Base-by-base conservation (phyloP, 108 stramenopile genomes). In the Mediolabrus comicus region DNA sequence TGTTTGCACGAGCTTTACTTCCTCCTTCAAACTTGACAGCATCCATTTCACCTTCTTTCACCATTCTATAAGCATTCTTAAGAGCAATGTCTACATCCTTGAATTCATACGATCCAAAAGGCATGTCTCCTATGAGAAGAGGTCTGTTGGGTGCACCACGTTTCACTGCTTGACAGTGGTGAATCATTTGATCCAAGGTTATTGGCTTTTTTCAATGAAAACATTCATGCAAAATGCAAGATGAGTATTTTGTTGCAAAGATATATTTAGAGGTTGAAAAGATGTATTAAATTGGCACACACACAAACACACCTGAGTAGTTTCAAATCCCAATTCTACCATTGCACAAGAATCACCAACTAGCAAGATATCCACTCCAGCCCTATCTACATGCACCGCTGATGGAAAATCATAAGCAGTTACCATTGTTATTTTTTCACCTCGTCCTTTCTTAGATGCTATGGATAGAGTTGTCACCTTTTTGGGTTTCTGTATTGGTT, bases 371-470 rank as follows among this genome's bases (percentile, higher is more conserved):
- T 99, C 98, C 46, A 99, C 95, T 13, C 92, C 96, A 3, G 98
- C 97, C n/a, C 88, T 83, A 58, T 95, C 95, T 11, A 97, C 97
- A 75, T 98, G 98, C n/a, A 95, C 82, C 0, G 97, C 94, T 1
- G 95, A 95, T 26, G 98, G 98, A 78, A 93, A 99, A 82, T 99
- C 98, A 71, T 99, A 98, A 10, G 98, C 97, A n/a, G 98, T 99
- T 0, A 93, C 91, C 95, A 96, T 96, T 41, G 87, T 89, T 39
- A 96, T 92, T 55, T 93, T 96, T 22, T 90, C 72, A 9, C 87
- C 87, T 33, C 86, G 82, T 49, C 92, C 77, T 62, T 87, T 85
- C 59, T 91, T 91, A 53, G 94, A 78, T 13, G 79, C 83, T 14
- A 95, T 59, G 13, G 92, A 92, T 1, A 92, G 75, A 6, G 88